Conservation (phyloP, 352 stramenopile genomes). For the Phytophthora palmivora region DNA sequence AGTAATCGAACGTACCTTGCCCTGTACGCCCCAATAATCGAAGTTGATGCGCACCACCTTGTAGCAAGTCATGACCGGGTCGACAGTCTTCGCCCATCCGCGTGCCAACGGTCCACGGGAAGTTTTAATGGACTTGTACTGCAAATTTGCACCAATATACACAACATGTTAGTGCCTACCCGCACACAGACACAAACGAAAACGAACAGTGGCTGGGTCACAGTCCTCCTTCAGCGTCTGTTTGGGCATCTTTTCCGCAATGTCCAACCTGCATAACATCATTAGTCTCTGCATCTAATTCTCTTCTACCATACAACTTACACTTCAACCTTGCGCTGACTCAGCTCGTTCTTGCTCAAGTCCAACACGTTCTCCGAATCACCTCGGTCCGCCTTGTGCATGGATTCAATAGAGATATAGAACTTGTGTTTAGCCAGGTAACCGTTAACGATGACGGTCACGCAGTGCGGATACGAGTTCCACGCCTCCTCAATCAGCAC, state of each 20-base stretch:
- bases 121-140: constrained; percentile 82
- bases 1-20: constrained; percentile 46
- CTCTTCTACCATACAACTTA: constrained; percentile 38
- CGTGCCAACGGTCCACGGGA: constrained; percentile 68
- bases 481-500: constrained; percentile 87
- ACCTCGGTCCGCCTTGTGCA: constrained; percentile 68
- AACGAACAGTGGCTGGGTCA: constrained; percentile 60
- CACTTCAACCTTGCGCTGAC: constrained; percentile 76
- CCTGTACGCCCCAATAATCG: constrained; percentile 88
- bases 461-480: constrained; percentile 89
- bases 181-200: not conserved
- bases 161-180: not conserved
- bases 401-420: constrained; percentile 86
- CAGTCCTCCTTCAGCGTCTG: constrained; percentile 77
- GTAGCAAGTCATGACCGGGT: constrained; percentile 88
- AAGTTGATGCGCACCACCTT: constrained; percentile 90
- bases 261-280: constrained; percentile 59
- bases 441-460: constrained; percentile 87
- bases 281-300: not conserved
- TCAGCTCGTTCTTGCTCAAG: constrained; percentile 78
- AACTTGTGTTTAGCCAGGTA: constrained; percentile 90
- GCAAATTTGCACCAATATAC: constrained; percentile 6
- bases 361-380: constrained; percentile 72
- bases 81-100: constrained; percentile 74
- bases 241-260: constrained; percentile 79